A percentile compares a stretch with the other conserved stretches of the same genome.
Conservation (phyloP, 768 basidiomycete genomes). For the Leccinum barrowsii region DNA sequence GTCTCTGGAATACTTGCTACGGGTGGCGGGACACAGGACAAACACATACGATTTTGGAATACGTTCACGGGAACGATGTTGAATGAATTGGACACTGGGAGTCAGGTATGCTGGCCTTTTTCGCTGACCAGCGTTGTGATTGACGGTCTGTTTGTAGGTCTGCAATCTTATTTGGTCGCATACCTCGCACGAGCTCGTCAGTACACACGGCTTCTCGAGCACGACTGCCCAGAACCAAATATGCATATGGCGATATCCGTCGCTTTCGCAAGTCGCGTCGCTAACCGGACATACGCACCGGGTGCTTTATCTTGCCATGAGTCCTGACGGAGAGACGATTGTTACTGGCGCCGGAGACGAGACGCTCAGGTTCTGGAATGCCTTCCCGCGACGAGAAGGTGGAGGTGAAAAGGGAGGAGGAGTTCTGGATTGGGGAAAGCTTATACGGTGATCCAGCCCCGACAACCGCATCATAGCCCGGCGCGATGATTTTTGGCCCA, state of each 20-base stretch:
- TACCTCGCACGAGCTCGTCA: slow-evolving; percentile 95
- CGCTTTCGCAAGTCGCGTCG: slow-evolving; percentile 90
- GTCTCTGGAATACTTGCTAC: slow-evolving; percentile 86
- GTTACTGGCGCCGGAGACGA: slow-evolving; percentile 98
- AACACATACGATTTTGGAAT: slow-evolving; percentile 98
- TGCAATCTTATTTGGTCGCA: slow-evolving; percentile 97
- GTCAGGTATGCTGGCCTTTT: slow-evolving; percentile 57
- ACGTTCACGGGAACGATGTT: slow-evolving; percentile 81
- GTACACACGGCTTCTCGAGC: slow-evolving; percentile 94
- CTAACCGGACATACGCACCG: slow-evolving; percentile 93
- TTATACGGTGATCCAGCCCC: slow-evolving; percentile 43
- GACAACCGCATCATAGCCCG: not conserved
- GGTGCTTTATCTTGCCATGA: slow-evolving; percentile 96
- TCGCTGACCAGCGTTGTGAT: not conserved
- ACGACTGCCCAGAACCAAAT: slow-evolving; percentile 95
- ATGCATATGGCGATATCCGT: slow-evolving; percentile 93
- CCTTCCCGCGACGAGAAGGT: slow-evolving; percentile 75
- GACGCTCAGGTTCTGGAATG: slow-evolving; percentile 96
- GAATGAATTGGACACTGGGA: slow-evolving; percentile 89
- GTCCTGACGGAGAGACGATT: slow-evolving; percentile 95
- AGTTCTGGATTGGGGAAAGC: slow-evolving; percentile 42
- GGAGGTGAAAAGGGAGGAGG: slow-evolving; percentile 37
- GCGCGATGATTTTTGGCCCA: not conserved
- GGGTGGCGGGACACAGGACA: slow-evolving; percentile 98
- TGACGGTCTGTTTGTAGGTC: slow-evolving; percentile 50